Percentiles rank a stretch among this genome's conserved stretches.
Conservation (phyloP, 2,329 filamentous ascomycete genomes). For the Curvularia hawaiiensis region DNA sequence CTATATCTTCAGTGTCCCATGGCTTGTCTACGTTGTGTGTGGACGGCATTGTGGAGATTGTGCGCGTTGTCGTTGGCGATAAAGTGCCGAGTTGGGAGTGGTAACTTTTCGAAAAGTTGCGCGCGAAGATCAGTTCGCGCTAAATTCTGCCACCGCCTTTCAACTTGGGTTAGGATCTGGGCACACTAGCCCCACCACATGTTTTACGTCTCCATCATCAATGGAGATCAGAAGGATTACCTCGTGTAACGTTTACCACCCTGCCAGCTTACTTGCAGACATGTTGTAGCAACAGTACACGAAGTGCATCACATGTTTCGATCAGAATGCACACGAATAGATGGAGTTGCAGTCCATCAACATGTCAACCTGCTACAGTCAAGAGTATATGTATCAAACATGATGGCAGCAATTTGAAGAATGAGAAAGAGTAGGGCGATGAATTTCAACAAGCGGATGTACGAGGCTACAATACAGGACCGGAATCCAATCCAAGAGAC, state of each 20-base stretch:
- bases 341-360: no score
- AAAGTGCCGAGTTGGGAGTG: background rate
- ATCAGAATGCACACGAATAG: no score
- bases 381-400: background rate
- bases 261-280: background rate
- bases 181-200: conserved; percentile 1
- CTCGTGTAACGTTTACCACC: background rate
- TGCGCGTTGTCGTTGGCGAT: background rate
- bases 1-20: conserved; percentile 95
- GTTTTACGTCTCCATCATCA: background rate
- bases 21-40: conserved; percentile 76
- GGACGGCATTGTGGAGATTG: conserved; percentile 70
- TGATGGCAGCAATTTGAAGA: background rate
- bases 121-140: conserved; percentile 8
- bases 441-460: background rate
- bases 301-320: no score
- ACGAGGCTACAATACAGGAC: background rate
- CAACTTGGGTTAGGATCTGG: background rate
- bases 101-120: conserved; percentile 21
- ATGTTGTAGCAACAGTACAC: background rate
- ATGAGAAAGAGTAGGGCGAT: background rate
- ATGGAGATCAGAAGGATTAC: background rate
- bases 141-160: conserved; percentile 16
- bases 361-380: no score
- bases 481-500: no score